Evolutionary conservation across 345 rosid species (phyloP).

Genomic region (Ceriops zippeliana): DNA sequence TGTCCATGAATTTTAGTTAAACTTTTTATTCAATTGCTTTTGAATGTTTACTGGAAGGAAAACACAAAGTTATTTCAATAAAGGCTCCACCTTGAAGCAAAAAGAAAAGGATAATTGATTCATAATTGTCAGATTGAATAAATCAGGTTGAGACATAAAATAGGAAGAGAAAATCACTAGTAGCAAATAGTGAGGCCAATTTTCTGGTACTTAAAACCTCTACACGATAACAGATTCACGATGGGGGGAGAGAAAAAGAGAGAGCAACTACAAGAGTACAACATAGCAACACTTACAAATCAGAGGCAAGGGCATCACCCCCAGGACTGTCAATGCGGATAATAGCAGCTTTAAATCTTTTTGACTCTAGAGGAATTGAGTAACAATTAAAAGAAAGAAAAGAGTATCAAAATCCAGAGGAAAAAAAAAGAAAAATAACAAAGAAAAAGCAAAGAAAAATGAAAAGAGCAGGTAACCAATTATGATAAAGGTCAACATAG

Average conservation of each 20-base stretch:
- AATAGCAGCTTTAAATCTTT: slow-evolving; percentile 79
- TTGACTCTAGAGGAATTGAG: slow-evolving; percentile 46
- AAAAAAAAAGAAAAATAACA: slow-evolving; percentile 6
- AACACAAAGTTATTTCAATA: too few species aligned
- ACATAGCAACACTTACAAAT: slow-evolving; percentile 67
- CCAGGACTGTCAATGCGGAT: slow-evolving; percentile 96
- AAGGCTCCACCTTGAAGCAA: background rate
- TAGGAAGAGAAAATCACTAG: background rate
- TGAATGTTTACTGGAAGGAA: too few species aligned
- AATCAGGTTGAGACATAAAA: background rate
- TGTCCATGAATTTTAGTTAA: too few species aligned
- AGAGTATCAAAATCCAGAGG: slow-evolving; percentile 3
- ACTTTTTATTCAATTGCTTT: too few species aligned
- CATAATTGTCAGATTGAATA: background rate
- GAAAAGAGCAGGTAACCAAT: slow-evolving; percentile 6
- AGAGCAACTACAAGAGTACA: background rate
- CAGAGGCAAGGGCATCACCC: slow-evolving; percentile 98
- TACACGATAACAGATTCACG: background rate
- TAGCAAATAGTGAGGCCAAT: background rate
- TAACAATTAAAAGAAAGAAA: background rate
- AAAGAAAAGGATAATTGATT: background rate
- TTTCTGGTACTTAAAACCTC: background rate
- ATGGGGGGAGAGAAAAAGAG: background rate
- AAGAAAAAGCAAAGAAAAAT: background rate
- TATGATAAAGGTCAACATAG: background rate